Conservation (phyloP, 202 grass and related monocot genomes). For the Panicum virgatum region DNA sequence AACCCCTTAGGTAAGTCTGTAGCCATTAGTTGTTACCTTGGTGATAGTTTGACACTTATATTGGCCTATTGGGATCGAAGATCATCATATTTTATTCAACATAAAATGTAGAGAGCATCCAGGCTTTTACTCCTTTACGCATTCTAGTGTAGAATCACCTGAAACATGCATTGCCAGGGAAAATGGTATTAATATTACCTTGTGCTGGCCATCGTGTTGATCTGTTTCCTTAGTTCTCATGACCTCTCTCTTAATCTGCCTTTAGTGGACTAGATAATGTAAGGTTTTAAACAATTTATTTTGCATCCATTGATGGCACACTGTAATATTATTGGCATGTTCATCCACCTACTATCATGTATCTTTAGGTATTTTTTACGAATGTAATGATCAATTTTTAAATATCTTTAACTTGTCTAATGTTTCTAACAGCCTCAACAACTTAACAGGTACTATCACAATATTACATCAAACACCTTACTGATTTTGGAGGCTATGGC, state of each 20-base stretch:
- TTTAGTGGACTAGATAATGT: not conserved
- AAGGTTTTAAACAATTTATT: not conserved
- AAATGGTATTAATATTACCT: not conserved
- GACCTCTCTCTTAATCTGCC: not conserved
- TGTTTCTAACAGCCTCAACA: conserved; percentile 38
- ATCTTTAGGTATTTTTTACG: not conserved
- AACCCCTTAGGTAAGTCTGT: conserved; percentile 82
- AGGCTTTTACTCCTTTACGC: too few species aligned
- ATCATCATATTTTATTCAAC: conserved; percentile 19
- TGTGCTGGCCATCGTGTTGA: not conserved
- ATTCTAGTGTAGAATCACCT: too few species aligned
- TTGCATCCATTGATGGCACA: conserved; percentile 16
- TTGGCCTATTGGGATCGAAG: not conserved
- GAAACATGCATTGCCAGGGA: not conserved
- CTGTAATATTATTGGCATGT: conserved; percentile 3
- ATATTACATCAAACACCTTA: conserved; percentile 96
- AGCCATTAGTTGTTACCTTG: conserved; percentile 7
- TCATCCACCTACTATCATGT: conserved; percentile 11
- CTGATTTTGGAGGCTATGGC: conserved; percentile 94
- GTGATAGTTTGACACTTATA: conserved; percentile 10
- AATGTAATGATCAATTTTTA: not conserved
- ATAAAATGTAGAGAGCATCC: too few species aligned
- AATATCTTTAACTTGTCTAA: conserved; percentile 2
- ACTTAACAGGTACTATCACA: conserved; percentile 94
- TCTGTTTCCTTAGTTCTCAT: conserved; percentile 7